A percentile compares a stretch with the other conserved stretches of the same genome.
Conservation (phyloP, 1,284 basidiomycete species). For the Abortiporus biennis region DNA sequence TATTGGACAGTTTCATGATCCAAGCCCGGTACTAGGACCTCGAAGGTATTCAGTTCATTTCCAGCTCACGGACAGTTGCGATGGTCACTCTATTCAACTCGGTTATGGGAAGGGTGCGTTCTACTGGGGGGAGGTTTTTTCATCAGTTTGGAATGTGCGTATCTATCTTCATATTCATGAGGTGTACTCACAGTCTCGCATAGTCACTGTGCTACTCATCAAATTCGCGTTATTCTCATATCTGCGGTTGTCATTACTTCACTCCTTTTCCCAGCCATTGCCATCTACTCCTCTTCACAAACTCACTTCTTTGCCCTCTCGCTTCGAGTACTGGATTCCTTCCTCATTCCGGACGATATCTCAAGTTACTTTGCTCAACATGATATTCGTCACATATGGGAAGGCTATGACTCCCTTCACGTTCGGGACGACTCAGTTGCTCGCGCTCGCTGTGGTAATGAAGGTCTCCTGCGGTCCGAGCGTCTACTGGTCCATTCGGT, state of each 20-base stretch:
- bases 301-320: constrained; percentile 57
- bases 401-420: constrained; percentile 51
- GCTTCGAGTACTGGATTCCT: constrained; percentile 52
- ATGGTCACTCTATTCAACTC: constrained; percentile 1
- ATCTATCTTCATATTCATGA: constrained; percentile 2
- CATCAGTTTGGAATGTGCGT: constrained; percentile 69
- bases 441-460: constrained; percentile 64
- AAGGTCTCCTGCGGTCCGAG: constrained; percentile 74
- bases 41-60: no score
- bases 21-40: no score
- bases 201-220: constrained; percentile 83
- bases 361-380: constrained; percentile 46
- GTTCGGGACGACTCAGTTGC: constrained; percentile 66
- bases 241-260: constrained; percentile 94
- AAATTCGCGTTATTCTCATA: constrained; percentile 90
- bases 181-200: constrained; percentile 4
- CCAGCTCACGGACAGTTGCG: background rate
- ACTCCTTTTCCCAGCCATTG: constrained; percentile 88
- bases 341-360: constrained; percentile 46
- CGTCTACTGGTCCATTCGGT: constrained; percentile 64
- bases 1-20: no score
- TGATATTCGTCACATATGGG: constrained; percentile 69
- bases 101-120: constrained; percentile 22
- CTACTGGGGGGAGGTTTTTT: constrained; percentile 48
- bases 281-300: constrained; percentile 73